Percentiles rank a stretch among this genome's conserved stretches.
phyloP scores from a whole-genome alignment of 768 basidiomycete genomes.

The Auriculariales sp. region DNA sequence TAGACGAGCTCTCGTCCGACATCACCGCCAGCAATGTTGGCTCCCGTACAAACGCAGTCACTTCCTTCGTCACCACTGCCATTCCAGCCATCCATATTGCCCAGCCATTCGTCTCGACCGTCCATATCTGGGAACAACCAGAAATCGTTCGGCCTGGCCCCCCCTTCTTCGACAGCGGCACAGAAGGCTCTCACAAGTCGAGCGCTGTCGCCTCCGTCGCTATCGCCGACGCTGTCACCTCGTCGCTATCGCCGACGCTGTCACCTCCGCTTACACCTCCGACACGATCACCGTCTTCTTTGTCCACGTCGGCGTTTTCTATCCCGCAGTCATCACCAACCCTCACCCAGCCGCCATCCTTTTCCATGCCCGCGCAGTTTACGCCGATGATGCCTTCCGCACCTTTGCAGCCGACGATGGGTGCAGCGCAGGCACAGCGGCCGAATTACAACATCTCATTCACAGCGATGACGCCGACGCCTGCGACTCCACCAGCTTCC shows the following conservation, averaged over 20 bases:
- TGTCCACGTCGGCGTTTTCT: background rate
- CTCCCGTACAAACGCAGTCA: constrained; percentile 6
- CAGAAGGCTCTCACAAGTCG: background rate
- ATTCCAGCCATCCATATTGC: background rate
- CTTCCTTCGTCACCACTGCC: background rate
- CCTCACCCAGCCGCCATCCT: background rate
- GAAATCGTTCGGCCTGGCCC: background rate
- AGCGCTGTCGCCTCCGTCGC: background rate
- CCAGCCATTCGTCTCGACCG: background rate
- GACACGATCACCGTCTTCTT: background rate
- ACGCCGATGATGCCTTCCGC: too few species aligned
- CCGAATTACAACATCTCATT: constrained; percentile 18
- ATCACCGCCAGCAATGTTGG: background rate
- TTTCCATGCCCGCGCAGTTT: too few species aligned
- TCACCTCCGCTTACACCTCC: constrained; percentile 1
- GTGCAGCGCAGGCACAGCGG: background rate
- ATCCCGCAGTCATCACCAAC: background rate
- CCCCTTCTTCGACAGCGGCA: background rate
- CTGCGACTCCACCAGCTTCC: constrained; percentile 10
- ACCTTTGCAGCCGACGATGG: background rate
- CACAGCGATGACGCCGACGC: constrained; percentile 20
- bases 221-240: background rate
- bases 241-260: constrained; percentile 2
- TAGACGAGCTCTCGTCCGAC: background rate
- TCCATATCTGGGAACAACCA: constrained; percentile 1